Base-by-base conservation (phyloP, 371 early-diverging fungal species). In the Saksenaea vasiformis region DNA sequence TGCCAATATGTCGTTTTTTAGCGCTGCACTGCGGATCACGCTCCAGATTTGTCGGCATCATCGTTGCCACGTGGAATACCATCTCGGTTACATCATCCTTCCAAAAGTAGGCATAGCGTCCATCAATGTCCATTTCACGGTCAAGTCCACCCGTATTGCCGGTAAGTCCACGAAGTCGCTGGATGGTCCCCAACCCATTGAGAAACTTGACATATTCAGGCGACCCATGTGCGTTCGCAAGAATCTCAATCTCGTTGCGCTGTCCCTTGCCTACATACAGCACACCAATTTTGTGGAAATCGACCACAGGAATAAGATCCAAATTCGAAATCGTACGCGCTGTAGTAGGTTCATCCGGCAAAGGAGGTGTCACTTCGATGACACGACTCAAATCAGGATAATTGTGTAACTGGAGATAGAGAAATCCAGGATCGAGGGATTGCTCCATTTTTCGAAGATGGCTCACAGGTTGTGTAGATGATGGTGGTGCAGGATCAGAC, bases 1-100 rank as follows among this genome's bases (percentile, higher is more conserved):
- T 98, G 43, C 97, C 98, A 59, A 98, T 93, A 72, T 97, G 97
- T 19, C 96, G 83, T 78, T 98, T 98, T 71, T 98, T 98, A 44
- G 76, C 79, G 47, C 85, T 87, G 72, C 90, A 89, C 51, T 83
- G 80, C 17, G 90, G 89, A 74, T 97, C 96, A 22, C 83, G 81
- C 14, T 82, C 79, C 8, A 84, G 65, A 35, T 87, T 71, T 0
- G 89, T 93, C 0, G 98, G 98, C 97, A 98, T 97, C 74, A 98
- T 80, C 5, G 96, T 96, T 14, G 95, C 90, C 5, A 87, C 88
- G 71, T 97, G 98, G 78, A 95, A 97, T 8, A 96, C 87, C 44
- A 95, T 86, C 67, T 96, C 92, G 0, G 91, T 89, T 31, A 95
- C 90, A 62, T 90, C 92, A 39, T 95, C 95, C 51, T 89, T 84